Conservation (phyloP, 176 grass and related monocot species). For the Aegilops umbellulata region DNA sequence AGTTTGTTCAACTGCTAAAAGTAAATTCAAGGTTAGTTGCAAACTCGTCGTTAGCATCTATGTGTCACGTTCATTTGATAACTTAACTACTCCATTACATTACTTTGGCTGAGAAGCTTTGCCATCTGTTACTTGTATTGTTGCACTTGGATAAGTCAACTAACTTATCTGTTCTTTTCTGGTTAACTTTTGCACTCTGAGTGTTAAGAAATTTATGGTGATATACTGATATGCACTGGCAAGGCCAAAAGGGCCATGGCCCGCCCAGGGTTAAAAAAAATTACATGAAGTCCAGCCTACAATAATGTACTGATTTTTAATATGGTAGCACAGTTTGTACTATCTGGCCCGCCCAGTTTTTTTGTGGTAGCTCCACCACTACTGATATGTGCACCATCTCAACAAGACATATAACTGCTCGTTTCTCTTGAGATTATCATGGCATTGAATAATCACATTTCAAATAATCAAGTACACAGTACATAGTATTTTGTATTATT, state of each 20-base stretch:
- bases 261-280: too few species aligned
- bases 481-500: slow-evolving; percentile 11
- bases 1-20: slow-evolving; percentile 83
- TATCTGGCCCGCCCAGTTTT: too few species aligned
- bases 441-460: neutral
- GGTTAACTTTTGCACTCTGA: neutral
- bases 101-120: neutral
- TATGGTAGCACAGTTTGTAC: too few species aligned
- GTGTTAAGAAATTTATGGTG: neutral
- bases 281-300: too few species aligned
- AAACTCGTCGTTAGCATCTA: slow-evolving; percentile 17
- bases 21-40: slow-evolving; percentile 93
- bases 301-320: too few species aligned
- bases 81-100: slow-evolving; percentile 25
- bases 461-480: neutral
- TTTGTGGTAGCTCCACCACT: too few species aligned
- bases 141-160: neutral
- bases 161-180: slow-evolving; percentile 3
- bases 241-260: too few species aligned
- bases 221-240: neutral
- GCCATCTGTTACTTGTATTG: neutral
- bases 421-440: slow-evolving; percentile 17
- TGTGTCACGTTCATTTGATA: slow-evolving; percentile 7
- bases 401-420: neutral
- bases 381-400: neutral